Evolutionary conservation across 2,329 filamentous ascomycete genomes (phyloP).

Genomic region (Talaromyces albobiverticillius): DNA sequence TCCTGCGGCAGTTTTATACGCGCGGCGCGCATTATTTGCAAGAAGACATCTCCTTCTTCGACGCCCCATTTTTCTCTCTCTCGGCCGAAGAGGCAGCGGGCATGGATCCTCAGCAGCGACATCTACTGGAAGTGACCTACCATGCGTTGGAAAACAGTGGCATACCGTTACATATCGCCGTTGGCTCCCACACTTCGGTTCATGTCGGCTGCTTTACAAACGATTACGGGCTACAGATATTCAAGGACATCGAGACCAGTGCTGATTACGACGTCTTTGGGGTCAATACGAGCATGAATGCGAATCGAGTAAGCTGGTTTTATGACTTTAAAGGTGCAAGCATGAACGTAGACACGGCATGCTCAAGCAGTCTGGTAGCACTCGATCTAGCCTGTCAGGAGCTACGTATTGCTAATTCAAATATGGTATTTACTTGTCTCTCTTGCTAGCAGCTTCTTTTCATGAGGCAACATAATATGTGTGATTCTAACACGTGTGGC

Average conservation of each 20-base stretch:
- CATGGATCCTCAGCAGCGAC: slow-evolving; percentile 18
- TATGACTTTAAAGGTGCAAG: slow-evolving; percentile 26
- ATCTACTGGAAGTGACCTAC: slow-evolving; percentile 12
- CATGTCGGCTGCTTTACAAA: slow-evolving; percentile 18
- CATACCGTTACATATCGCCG: too few relatives aligned
- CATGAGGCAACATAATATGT: too few relatives aligned
- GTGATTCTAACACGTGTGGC: too few relatives aligned
- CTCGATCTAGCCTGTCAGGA: slow-evolving; percentile 26
- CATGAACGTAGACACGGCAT: slow-evolving; percentile 26
- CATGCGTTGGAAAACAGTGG: slow-evolving; percentile 38
- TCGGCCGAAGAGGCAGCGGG: slow-evolving; percentile 10
- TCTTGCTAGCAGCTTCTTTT: too few relatives aligned
- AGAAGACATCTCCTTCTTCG: slow-evolving; percentile 11
- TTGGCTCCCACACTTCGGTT: slow-evolving; percentile 18
- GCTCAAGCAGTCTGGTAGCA: slow-evolving; percentile 22
- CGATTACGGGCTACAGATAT: not conserved
- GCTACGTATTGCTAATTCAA: slow-evolving; percentile 22
- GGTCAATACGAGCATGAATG: slow-evolving; percentile 3
- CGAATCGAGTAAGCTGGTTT: slow-evolving; percentile 28
- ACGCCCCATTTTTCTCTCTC: slow-evolving; percentile 16
- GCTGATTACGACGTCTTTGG: slow-evolving; percentile 13
- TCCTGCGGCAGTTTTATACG: not conserved
- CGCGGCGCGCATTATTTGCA: not conserved
- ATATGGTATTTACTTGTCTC: too few relatives aligned
- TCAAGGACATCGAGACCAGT: not conserved